Conservation (phyloP, 2,329 filamentous ascomycete genomes). For the Colletotrichum sp. region DNA sequence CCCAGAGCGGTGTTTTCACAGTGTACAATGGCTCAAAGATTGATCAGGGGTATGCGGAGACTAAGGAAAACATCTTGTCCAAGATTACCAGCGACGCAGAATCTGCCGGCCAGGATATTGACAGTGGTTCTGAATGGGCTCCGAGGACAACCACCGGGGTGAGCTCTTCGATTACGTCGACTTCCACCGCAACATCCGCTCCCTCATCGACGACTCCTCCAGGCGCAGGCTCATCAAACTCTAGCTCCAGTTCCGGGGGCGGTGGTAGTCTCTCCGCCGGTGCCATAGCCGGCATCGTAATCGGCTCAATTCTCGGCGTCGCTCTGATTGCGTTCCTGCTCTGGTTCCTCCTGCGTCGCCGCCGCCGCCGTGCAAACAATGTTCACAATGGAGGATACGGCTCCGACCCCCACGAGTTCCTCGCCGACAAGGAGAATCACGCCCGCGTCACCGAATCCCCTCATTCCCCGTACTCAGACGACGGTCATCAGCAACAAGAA, state of each 20-base stretch:
- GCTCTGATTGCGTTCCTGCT: conserved; percentile 41
- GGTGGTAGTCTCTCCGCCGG: conserved; percentile 40
- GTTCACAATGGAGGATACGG: conserved; percentile 30
- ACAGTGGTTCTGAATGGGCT: neutral
- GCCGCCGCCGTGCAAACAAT: conserved; percentile 30
- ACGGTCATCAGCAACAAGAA: conserved; percentile 29
- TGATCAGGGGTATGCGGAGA: neutral
- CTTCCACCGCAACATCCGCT: neutral
- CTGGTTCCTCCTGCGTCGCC: conserved; percentile 49
- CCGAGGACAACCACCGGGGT: neutral
- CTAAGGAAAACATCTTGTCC: neutral
- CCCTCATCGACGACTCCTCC: neutral
- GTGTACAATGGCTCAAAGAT: neutral
- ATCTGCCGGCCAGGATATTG: neutral
- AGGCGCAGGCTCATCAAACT: neutral
- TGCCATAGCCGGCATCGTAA: conserved; percentile 53
- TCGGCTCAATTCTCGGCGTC: conserved; percentile 44
- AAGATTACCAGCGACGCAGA: neutral
- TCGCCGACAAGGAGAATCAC: conserved; percentile 51
- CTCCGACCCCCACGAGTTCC: conserved; percentile 38
- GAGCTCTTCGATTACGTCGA: neutral
- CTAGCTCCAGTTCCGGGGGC: neutral
- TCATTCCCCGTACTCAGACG: conserved; percentile 49
- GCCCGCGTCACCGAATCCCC: conserved; percentile 42
- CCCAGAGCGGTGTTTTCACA: neutral